These are phyloP conservation scores for Decorospora gaudefroyi DNA, from an alignment of 2,329 filamentous ascomycete species.

Conservation along the genomic window DNA sequence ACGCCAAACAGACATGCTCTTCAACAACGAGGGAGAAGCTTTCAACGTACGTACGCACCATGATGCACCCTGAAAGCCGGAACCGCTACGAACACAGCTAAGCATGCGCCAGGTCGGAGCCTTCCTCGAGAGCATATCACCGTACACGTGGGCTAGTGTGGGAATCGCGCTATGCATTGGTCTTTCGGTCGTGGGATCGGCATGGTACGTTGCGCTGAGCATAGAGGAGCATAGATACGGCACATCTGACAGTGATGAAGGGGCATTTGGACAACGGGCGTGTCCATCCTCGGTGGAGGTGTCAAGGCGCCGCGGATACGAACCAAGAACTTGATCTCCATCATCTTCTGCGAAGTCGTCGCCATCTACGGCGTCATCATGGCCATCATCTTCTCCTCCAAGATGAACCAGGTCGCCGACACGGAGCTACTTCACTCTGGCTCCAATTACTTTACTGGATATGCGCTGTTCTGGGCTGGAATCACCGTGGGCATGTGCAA, in stretches of 20 bases:
- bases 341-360: slow-evolving; percentile 99
- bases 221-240: not conserved
- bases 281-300: slow-evolving; percentile 94
- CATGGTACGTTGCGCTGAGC: slow-evolving; percentile 76
- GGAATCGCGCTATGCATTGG: slow-evolving; percentile 95
- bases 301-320: slow-evolving; percentile 96
- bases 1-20: slow-evolving; percentile 82
- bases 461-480: slow-evolving; percentile 93
- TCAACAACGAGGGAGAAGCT: slow-evolving; percentile 90
- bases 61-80: not conserved
- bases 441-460: slow-evolving; percentile 91
- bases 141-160: slow-evolving; percentile 87
- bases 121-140: slow-evolving; percentile 92
- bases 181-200: slow-evolving; percentile 92
- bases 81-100: slow-evolving; percentile 5
- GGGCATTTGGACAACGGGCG: slow-evolving; percentile 99
- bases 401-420: slow-evolving; percentile 71
- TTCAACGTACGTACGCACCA: slow-evolving; percentile 76
- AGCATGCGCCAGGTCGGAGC: slow-evolving; percentile 70
- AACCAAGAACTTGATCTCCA: slow-evolving; percentile 99
- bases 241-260: slow-evolving; percentile 55
- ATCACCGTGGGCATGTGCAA: slow-evolving; percentile 96
- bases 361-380: slow-evolving; percentile 99
- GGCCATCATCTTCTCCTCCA: slow-evolving; percentile 96
- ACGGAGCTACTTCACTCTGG: slow-evolving; percentile 70